Percentiles rank a stretch among this genome's conserved stretches.
Evolutionary conservation across 2,329 filamentous ascomycete genomes (phyloP).

Genomic region (Tetracladium maxilliforme): DNA sequence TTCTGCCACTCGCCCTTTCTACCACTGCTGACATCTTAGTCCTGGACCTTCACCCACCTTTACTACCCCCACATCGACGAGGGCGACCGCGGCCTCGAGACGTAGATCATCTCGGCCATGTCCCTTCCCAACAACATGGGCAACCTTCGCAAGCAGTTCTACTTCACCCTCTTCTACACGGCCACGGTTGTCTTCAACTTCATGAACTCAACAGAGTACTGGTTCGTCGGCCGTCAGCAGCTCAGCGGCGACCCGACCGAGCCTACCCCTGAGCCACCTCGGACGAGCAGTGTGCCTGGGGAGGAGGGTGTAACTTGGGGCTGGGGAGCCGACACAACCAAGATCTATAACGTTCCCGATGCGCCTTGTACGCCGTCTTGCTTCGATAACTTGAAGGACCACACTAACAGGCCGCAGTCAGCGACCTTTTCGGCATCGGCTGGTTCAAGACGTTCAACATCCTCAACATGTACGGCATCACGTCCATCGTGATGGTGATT

Average conservation of each 20-base stretch:
- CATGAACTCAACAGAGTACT: too few species aligned
- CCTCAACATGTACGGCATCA: constrained; percentile 11
- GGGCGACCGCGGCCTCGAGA: constrained; percentile 1
- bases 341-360: too few species aligned
- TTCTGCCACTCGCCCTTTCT: constrained; percentile 1
- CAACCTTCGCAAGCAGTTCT: too few species aligned
- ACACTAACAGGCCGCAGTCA: too few species aligned
- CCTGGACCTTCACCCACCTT: constrained; percentile 17
- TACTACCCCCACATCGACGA: constrained; percentile 14
- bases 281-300: too few species aligned
- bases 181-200: constrained; percentile 11
- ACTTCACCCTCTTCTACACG: constrained; percentile 16
- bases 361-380: not conserved
- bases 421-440: constrained; percentile 9
- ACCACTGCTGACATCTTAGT: constrained; percentile 6
- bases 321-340: too few species aligned
- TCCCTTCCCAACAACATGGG: constrained; percentile 1
- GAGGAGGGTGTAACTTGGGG: too few species aligned
- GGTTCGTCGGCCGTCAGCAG: too few species aligned
- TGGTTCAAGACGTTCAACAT: constrained; percentile 10
- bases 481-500: constrained; percentile 12
- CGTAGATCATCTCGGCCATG: too few species aligned
- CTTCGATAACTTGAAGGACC: too few species aligned
- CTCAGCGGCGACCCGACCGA: too few species aligned
- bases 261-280: too few species aligned